Evolutionary conservation across 129 eudicot species (phyloP), one percentile per base, ranked within the genome.

Genomic region (Smallanthus sonchifolius): DNA sequence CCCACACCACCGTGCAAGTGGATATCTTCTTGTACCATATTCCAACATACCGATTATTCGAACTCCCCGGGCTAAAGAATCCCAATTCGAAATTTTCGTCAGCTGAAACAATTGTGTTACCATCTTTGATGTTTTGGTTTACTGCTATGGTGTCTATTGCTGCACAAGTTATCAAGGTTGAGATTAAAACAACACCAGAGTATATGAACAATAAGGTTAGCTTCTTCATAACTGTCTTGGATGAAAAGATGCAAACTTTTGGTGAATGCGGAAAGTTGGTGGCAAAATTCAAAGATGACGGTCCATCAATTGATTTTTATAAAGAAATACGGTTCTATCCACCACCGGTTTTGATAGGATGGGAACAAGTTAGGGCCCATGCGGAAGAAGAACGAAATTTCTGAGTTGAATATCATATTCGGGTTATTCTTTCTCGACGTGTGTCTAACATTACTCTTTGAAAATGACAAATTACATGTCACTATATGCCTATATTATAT

Each of bases 41-140:
- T 6, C 80, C 84, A 7, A 80, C 35, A 8, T 66, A 80, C 40
- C 80, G 67, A 49, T 75, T 75, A 3, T 39, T 38, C 5, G 83
- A 67, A 2, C 44, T 10, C 17, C 74, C 79, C 2, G 82, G 89
- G 44, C 75, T 70, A 61, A 85, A 85, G 43, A 85, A 79, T 4
- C 86, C 89, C 17, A 85, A 60, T 65, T 75, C 72, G 47, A 80
- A 86, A 10, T 7, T 77, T 37, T 62, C 83, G 14, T 57, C 36
- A 7, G 87, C 16, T 54, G 90, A 86, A 74, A 77, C 52, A 48
- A 86, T 57, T 57, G 87, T 86, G 28, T 77, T 77, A 2, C 87
- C 90, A 59, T 86, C 87, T 77, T 38, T 36, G 10, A 57, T 36
- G 73, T 28, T 69, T 35, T 69, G 75, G 8, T 76, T 37, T 15